phyloP scores from a whole-genome alignment of 192 early-diverging fungal genomes.

The Phycomyces nitens region DNA sequence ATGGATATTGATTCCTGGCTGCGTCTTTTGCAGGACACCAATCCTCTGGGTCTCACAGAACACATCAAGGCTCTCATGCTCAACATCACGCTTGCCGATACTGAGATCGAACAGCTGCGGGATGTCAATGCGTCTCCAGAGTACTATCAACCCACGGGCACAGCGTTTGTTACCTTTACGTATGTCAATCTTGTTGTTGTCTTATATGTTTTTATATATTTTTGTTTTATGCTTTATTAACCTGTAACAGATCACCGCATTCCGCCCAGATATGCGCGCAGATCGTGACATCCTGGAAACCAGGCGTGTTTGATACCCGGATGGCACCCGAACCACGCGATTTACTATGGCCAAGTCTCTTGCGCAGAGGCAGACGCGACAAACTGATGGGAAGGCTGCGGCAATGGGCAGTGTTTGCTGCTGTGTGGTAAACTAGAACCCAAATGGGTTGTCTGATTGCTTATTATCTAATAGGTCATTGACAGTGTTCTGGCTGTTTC shows the following conservation, averaged over 20 bases:
- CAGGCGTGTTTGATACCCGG: slow-evolving; percentile 45
- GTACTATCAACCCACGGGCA: slow-evolving; percentile 48
- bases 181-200: slow-evolving; percentile 8
- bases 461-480: slow-evolving; percentile 35
- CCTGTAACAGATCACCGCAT: slow-evolving; percentile 30
- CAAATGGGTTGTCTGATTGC: slow-evolving; percentile 3
- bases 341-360: slow-evolving; percentile 55
- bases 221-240: neutral
- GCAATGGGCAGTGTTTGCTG: slow-evolving; percentile 41
- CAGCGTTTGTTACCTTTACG: slow-evolving; percentile 60
- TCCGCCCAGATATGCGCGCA: slow-evolving; percentile 58
- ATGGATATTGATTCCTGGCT: too few relatives aligned
- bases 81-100: slow-evolving; percentile 23
- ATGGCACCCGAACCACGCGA: slow-evolving; percentile 64
- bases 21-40: neutral
- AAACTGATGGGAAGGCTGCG: slow-evolving; percentile 44
- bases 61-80: slow-evolving; percentile 9
- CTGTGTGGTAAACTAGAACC: slow-evolving; percentile 21
- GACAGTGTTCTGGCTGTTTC: slow-evolving; percentile 66
- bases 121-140: slow-evolving; percentile 30
- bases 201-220: neutral
- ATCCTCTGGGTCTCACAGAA: slow-evolving; percentile 4
- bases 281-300: slow-evolving; percentile 46
- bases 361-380: slow-evolving; percentile 41
- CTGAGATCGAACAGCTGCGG: slow-evolving; percentile 36